Evolutionary conservation across 1,284 basidiomycete genomes (phyloP).

Genomic region (Sporisorium sorghi): DNA sequence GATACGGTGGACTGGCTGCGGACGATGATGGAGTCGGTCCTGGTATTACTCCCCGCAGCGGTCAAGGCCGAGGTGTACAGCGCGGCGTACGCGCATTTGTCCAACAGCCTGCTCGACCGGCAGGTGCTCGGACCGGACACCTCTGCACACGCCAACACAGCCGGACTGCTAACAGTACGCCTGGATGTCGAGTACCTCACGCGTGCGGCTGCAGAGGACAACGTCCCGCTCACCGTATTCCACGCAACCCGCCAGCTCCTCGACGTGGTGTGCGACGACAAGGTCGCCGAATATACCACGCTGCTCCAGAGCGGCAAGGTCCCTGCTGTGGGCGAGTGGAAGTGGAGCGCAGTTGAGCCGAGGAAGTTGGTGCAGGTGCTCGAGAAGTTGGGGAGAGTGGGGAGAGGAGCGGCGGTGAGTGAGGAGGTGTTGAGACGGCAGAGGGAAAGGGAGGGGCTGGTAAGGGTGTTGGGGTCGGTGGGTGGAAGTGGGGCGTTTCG

Average conservation of each 20-base stretch:
- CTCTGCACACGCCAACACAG: constrained; percentile 14
- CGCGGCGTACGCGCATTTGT: constrained; percentile 85
- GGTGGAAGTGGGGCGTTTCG: background rate
- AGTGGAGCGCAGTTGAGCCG: constrained; percentile 21
- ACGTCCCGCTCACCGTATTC: constrained; percentile 11
- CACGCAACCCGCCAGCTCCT: constrained; percentile 75
- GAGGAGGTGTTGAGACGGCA: constrained; percentile 20
- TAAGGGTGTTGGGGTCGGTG: background rate
- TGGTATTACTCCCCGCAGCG: constrained; percentile 78
- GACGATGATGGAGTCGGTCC: constrained; percentile 92
- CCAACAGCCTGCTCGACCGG: constrained; percentile 83
- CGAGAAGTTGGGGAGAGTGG: constrained; percentile 29
- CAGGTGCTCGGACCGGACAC: constrained; percentile 41
- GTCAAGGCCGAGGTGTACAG: constrained; percentile 90
- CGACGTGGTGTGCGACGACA: constrained; percentile 80
- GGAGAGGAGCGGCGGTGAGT: background rate
- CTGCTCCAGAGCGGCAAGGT: constrained; percentile 18
- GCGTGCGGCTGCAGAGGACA: constrained; percentile 38
- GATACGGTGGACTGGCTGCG: constrained; percentile 96
- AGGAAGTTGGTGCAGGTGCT: constrained; percentile 32
- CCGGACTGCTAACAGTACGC: constrained; percentile 24
- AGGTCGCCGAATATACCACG: constrained; percentile 80
- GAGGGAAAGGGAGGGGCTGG: constrained; percentile 12
- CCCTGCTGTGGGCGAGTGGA: background rate
- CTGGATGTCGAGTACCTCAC: constrained; percentile 53